These are phyloP conservation scores for Hypholoma fasciculare DNA, from an alignment of 768 basidiomycete genomes.

Conservation along the genomic window DNA sequence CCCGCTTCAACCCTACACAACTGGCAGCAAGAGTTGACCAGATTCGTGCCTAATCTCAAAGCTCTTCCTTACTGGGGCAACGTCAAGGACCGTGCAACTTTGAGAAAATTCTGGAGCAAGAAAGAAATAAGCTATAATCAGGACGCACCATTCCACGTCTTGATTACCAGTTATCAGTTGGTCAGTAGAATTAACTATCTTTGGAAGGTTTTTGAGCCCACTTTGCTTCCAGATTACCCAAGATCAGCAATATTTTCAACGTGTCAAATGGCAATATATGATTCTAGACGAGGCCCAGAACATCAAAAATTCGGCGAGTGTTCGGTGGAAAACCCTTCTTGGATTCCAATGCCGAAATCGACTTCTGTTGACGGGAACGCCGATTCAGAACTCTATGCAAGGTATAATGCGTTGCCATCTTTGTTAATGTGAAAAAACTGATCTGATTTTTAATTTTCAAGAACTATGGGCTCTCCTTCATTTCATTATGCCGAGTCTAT, in stretches of 20 bases:
- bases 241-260: constrained; percentile 97
- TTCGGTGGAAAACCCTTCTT: constrained; percentile 95
- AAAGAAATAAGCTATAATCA: constrained; percentile 95
- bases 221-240: constrained; percentile 68
- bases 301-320: constrained; percentile 96
- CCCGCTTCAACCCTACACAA: constrained; percentile 97
- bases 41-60: constrained; percentile 92
- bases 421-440: not conserved
- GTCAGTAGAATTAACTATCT: constrained; percentile 42
- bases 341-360: constrained; percentile 96
- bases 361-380: constrained; percentile 92
- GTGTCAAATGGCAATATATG: constrained; percentile 99
- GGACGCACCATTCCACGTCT: constrained; percentile 94
- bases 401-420: constrained; percentile 44
- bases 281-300: constrained; percentile 99
- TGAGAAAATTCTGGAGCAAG: constrained; percentile 98
- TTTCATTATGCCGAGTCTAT: constrained; percentile 99
- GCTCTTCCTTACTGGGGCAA: constrained; percentile 98
- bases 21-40: constrained; percentile 98
- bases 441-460: constrained; percentile 28
- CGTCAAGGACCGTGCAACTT: constrained; percentile 90
- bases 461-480: constrained; percentile 98
- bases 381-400: constrained; percentile 99
- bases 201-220: not conserved
- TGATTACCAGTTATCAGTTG: constrained; percentile 96